Base-by-base conservation (phyloP, 1,284 basidiomycete species). In the Apiotrichum montevideense region DNA sequence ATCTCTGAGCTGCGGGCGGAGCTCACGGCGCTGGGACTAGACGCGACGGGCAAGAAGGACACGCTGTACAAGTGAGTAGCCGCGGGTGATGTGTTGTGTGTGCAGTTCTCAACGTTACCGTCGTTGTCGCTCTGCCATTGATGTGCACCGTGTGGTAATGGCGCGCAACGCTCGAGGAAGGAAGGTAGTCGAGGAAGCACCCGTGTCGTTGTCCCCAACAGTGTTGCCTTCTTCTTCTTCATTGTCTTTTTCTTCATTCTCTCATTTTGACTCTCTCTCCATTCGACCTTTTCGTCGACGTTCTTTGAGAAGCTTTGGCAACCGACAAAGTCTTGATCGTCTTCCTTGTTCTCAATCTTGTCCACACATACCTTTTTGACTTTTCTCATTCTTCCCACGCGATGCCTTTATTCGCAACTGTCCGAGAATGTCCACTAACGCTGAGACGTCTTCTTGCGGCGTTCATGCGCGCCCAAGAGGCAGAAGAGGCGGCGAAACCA, bases 31-130 rank as follows among this genome's bases (percentile, higher is more conserved):
- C 54, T 73, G 15, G 70, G 72, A 0, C 59, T 77, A 33, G 66
- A 73, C 46, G 65, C 66, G 3, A 63, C 66, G 21, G 76, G 76
- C 2, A 77, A 75, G 66, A 73, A 71, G 52, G 74, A 76, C 58
- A 74, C 74, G 13, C 55, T 78, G 35, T 71, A 62, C 52, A 68
- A 68, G 75, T 74, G 53, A 57, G 73, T 67, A 21, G 43, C 37
- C 43, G 7, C 7, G 1, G 33, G 10, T 35, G 37, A 7, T 39
- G 37, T 39, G 37, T 39, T 21, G 21, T 21, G 21, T 21, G 21
- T 21, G 21, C 21, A 21, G 21, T 21, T 21, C 21, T 21, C 21
- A 21, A 21, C 21, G 21, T 21, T 21, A 21, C 21, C 21, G 21
- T 21, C 21, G 21, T 21, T 21, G 21, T 21, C 21, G 21, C 21